Evolutionary conservation across 352 stramenopile genomes (phyloP), one percentile per base, ranked within the genome.

Genomic region (Globisporangium camurandrum): DNA sequence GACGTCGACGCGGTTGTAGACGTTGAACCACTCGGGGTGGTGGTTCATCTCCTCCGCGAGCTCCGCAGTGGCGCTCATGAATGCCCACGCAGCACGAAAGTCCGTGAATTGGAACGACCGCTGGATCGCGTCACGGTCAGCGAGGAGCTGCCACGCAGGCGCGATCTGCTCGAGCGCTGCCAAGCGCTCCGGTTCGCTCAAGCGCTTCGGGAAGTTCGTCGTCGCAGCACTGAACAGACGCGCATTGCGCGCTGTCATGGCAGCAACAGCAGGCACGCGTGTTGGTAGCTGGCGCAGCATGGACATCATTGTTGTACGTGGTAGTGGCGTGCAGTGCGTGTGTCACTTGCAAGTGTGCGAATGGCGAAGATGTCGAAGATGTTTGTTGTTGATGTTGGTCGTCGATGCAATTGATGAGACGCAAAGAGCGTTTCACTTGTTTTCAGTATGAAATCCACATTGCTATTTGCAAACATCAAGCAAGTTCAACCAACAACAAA

Each of bases 21-120:
- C 94, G 65, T 99, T 99, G 67, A 96, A 98, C 95, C 95, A 99
- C 79, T 99, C 95, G 1, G 96, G 96, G 75, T 99, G 96, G 78
- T 99, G 96, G 69, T 97, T 84, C 80, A 97, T 86, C 48, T 92
- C 66, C 64, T 95, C 82, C 3, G 84, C 84, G 28, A 88, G 61
- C 46, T 86, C 61, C 31, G 84, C 84, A 19, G 68, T 66, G 41
- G 74, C 65, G 42, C 48, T 83, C 82, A 93, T 95, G 57, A 95
- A 93, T 26, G 58, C 49, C 70, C 79, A 95, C 2, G 84, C 83
- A 48, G 84, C 49, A 46, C 71, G 83, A 49, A 96, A 96, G 57
- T 95, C 79, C 42, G 61, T 59, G 53, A 96, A 96, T 54, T 78
- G 56, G 66, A 95, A 96, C 47, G 51, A 73, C 51, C 85, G 83